Evolutionary conservation across 192 early-diverging fungal species (phyloP).

Genomic region (Geranomyces michiganensis): DNA sequence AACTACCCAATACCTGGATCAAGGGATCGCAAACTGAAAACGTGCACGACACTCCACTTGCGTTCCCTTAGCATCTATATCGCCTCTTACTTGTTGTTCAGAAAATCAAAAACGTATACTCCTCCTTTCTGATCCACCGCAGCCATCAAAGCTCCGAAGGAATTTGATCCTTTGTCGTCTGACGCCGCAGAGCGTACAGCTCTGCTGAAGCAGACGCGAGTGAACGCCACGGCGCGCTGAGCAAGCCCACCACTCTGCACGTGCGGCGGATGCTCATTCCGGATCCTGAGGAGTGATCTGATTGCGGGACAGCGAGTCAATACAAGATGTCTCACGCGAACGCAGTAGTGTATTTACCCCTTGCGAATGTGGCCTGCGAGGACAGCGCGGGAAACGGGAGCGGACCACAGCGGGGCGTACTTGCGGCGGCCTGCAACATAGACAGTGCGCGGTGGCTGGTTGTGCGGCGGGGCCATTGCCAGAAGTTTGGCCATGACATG

Average conservation of each 20-base stretch:
- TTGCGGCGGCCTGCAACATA: too few relatives aligned
- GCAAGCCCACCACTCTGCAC: neutral
- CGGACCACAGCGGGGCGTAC: too few relatives aligned
- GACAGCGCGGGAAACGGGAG: too few relatives aligned
- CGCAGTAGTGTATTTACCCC: too few relatives aligned
- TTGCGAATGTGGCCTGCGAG: too few relatives aligned
- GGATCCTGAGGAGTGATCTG: constrained; percentile 39
- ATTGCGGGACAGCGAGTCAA: too few relatives aligned
- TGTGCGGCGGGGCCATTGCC: too few relatives aligned
- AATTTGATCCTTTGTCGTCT: neutral
- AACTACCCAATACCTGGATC: constrained; percentile 50
- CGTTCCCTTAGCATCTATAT: too few relatives aligned
- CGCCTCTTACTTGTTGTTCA: constrained; percentile 49
- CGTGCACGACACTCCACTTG: neutral
- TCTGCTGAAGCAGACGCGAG: constrained; percentile 32
- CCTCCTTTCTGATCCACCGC: constrained; percentile 54
- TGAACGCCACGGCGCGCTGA: constrained; percentile 37
- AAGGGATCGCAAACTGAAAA: too few relatives aligned
- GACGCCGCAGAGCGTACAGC: constrained; percentile 22
- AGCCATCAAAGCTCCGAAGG: constrained; percentile 36
- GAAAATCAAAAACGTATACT: constrained; percentile 49
- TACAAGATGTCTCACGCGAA: too few relatives aligned
- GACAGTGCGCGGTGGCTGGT: too few relatives aligned
- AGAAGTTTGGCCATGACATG: too few relatives aligned
- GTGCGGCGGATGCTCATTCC: constrained; percentile 23